A percentile compares a stretch with the other conserved stretches of the same genome.
phyloP scores from a whole-genome alignment of 2,329 filamentous ascomycete genomes.

The Scedosporium apiospermum region DNA sequence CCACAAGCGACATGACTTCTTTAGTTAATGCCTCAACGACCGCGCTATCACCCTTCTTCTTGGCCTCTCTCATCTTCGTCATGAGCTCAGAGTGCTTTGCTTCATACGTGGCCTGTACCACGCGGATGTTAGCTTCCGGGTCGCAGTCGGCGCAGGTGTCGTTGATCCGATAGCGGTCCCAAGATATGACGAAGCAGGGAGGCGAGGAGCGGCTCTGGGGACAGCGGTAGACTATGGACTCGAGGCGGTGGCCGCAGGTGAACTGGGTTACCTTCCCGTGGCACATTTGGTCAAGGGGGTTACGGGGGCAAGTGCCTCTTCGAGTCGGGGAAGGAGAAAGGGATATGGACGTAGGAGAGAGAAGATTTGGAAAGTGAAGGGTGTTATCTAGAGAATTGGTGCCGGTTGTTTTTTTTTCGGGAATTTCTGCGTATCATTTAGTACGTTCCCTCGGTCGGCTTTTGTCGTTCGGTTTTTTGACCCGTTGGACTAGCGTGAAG shows the following conservation, averaged over 20 bases:
- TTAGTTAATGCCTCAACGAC: constrained; percentile 15
- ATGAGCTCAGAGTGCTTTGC: constrained; percentile 17
- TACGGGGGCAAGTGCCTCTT: neutral
- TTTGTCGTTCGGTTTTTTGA: neutral
- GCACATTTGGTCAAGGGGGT: constrained; percentile 14
- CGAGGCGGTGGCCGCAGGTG: constrained; percentile 17
- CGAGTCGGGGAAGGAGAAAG: neutral
- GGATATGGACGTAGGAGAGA: no score
- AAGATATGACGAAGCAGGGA: constrained; percentile 1
- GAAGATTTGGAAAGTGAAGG: no score
- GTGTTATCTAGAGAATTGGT: no score
- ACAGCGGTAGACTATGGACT: constrained; percentile 11
- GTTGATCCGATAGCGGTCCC: constrained; percentile 15
- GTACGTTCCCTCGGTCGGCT: neutral
- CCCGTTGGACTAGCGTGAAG: neutral
- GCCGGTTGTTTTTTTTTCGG: neutral
- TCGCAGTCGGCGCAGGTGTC: constrained; percentile 29
- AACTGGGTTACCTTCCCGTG: constrained; percentile 13
- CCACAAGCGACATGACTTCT: constrained; percentile 14
- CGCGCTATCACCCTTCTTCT: constrained; percentile 12
- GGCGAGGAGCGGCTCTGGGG: constrained; percentile 6
- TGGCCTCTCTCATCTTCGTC: constrained; percentile 16
- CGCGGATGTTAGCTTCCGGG: constrained; percentile 17
- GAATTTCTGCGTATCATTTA: neutral
- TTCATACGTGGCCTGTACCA: constrained; percentile 17